Percentiles rank a stretch among this genome's conserved stretches.
Evolutionary conservation across 768 basidiomycete species (phyloP).

Genomic region (Symmetrospora coprosmae): DNA sequence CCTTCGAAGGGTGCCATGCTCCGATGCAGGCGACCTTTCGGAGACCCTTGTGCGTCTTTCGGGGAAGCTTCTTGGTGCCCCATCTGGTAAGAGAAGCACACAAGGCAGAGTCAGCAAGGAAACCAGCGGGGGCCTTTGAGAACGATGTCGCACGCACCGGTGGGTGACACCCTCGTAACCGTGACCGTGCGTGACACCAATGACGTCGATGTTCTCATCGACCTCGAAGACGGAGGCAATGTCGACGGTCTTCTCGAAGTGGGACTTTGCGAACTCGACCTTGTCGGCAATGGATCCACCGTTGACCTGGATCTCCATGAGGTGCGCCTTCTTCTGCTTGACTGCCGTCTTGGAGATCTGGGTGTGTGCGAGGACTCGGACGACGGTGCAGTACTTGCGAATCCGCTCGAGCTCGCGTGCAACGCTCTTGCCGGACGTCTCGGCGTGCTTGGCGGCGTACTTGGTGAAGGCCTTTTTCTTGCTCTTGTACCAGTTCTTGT

Average conservation of each 20-base stretch:
- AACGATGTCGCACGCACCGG: too few species aligned
- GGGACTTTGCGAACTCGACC: slow-evolving; percentile 79
- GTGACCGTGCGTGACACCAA: slow-evolving; percentile 98
- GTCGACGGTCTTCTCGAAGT: slow-evolving; percentile 94
- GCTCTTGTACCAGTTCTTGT: slow-evolving; percentile 96
- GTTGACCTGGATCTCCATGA: slow-evolving; percentile 99
- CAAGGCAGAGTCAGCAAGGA: too few species aligned
- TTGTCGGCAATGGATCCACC: slow-evolving; percentile 87
- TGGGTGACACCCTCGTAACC: slow-evolving; percentile 99
- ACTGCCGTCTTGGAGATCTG: slow-evolving; percentile 97
- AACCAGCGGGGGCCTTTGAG: too few species aligned
- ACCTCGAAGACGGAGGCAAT: slow-evolving; percentile 78
- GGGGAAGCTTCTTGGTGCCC: slow-evolving; percentile 96
- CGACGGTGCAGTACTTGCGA: slow-evolving; percentile 99
- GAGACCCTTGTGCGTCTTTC: slow-evolving; percentile 99
- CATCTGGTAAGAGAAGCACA: too few species aligned
- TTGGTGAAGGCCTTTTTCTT: slow-evolving; percentile 99
- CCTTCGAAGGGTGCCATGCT: slow-evolving; percentile 96
- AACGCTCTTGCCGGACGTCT: slow-evolving; percentile 80
- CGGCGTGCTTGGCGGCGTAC: slow-evolving; percentile 98
- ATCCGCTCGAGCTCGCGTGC: slow-evolving; percentile 96
- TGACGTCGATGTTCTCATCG: slow-evolving; percentile 79
- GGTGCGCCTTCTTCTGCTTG: slow-evolving; percentile 96
- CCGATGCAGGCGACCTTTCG: slow-evolving; percentile 98
- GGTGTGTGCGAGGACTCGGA: slow-evolving; percentile 97